phyloP scores from a whole-genome alignment of 306 rosid species.

The Prinsepia uniflora region DNA sequence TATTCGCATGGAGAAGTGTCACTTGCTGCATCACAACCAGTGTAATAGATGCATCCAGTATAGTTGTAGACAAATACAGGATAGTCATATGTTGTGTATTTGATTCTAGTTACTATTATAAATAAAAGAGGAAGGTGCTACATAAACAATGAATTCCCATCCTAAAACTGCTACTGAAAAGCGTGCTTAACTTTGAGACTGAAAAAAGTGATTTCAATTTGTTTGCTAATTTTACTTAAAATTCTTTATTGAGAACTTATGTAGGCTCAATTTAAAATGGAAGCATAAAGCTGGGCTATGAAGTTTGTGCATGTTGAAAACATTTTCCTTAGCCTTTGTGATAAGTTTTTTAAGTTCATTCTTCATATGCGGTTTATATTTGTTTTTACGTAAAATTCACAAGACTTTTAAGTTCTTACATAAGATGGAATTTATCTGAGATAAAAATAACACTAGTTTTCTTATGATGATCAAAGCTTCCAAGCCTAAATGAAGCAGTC shows the following conservation, averaged over 20 bases:
- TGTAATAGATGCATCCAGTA: constrained; percentile 96
- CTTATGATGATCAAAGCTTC: constrained; percentile 1
- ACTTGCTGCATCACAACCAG: constrained; percentile 99
- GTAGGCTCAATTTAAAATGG: not conserved
- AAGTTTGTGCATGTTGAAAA: not conserved
- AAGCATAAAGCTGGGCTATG: not conserved
- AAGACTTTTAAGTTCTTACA: not conserved
- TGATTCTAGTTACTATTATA: not conserved
- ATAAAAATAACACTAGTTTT: not conserved
- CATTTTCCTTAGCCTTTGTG: not conserved
- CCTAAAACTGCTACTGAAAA: not conserved
- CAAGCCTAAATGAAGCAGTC: not conserved
- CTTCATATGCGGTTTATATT: not conserved
- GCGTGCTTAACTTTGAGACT: not conserved
- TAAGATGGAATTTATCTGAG: not conserved
- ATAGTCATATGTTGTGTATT: not conserved
- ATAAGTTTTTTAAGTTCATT: not conserved
- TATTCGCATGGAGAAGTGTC: constrained; percentile 97
- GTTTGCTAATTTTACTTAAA: not conserved
- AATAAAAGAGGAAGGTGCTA: not conserved
- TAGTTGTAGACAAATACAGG: constrained; percentile 1
- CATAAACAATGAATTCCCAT: not conserved
- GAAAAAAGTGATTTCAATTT: not conserved
- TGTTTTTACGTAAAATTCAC: not conserved
- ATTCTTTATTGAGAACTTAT: not conserved